Percentiles rank a stretch among this genome's conserved stretches.
Evolutionary conservation across 306 rosid species (phyloP).

Genomic region (Gynostemma pentaphyllum): DNA sequence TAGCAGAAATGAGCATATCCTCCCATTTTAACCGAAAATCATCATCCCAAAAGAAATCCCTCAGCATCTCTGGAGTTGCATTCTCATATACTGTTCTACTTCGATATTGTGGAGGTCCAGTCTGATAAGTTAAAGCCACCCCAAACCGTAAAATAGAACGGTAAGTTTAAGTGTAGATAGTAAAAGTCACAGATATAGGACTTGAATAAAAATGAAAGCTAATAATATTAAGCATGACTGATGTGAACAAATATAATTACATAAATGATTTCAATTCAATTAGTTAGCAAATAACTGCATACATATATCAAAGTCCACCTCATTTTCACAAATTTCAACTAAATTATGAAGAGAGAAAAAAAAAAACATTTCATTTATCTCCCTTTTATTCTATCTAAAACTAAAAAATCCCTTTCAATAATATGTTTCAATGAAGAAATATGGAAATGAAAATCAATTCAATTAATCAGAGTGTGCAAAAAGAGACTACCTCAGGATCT

Average conservation of each 20-base stretch:
- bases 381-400: too few species aligned
- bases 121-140: conserved; percentile 19
- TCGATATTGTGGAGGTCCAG: conserved; percentile 51
- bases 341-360: not conserved
- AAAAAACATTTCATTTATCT: too few species aligned
- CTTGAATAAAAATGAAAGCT: not conserved
- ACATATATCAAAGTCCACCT: not conserved
- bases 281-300: not conserved
- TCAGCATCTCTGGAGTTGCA: conserved; percentile 36
- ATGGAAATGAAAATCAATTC: too few species aligned
- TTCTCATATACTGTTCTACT: conserved; percentile 42
- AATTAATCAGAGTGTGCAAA: not conserved
- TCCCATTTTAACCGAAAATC: conserved; percentile 41
- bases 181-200: not conserved
- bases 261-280: not conserved
- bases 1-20: conserved; percentile 36
- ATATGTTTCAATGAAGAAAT: too few species aligned
- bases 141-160: not conserved
- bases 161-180: not conserved
- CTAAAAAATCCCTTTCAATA: too few species aligned
- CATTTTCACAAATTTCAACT: too few species aligned
- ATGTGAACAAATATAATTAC: not conserved
- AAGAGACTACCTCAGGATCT: conserved; percentile 33
- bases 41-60: conserved; percentile 62
- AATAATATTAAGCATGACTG: not conserved